Conservation (phyloP, 129 eudicot genomes). For the Artemisia tridentata region DNA sequence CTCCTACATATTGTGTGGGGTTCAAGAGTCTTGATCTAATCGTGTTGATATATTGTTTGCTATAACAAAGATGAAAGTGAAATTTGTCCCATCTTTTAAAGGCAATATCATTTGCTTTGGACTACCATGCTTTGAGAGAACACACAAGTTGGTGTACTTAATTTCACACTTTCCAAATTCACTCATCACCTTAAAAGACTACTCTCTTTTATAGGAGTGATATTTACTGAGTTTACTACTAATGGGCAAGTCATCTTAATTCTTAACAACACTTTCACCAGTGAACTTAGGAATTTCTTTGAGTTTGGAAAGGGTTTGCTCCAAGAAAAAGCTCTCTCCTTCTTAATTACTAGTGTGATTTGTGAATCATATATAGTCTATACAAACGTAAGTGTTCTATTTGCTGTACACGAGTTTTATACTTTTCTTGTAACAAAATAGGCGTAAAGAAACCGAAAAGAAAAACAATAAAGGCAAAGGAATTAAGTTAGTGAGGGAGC, state of each 20-base stretch:
- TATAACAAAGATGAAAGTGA: slow-evolving; percentile 2
- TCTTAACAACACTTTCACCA: too few relatives aligned
- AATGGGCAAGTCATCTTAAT: too few relatives aligned
- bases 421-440: background rate
- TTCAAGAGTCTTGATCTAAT: slow-evolving; percentile 6
- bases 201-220: background rate
- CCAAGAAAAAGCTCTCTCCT: background rate
- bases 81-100: slow-evolving; percentile 24
- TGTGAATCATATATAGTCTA: background rate
- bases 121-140: slow-evolving; percentile 21
- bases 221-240: too few relatives aligned
- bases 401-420: background rate
- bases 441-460: background rate
- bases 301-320: background rate
- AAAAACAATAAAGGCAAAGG: background rate
- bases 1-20: slow-evolving; percentile 10
- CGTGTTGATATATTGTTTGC: slow-evolving; percentile 6
- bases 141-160: slow-evolving; percentile 17
- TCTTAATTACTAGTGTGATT: background rate
- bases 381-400: background rate
- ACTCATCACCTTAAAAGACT: slow-evolving; percentile 5
- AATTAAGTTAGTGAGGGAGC: slow-evolving; percentile 9
- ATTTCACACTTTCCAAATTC: slow-evolving; percentile 6
- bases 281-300: too few relatives aligned
- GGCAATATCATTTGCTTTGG: slow-evolving; percentile 28